These are phyloP conservation scores for Malassezia vespertilionis DNA, from an alignment of 1,284 basidiomycete species.

Conservation along the genomic window DNA sequence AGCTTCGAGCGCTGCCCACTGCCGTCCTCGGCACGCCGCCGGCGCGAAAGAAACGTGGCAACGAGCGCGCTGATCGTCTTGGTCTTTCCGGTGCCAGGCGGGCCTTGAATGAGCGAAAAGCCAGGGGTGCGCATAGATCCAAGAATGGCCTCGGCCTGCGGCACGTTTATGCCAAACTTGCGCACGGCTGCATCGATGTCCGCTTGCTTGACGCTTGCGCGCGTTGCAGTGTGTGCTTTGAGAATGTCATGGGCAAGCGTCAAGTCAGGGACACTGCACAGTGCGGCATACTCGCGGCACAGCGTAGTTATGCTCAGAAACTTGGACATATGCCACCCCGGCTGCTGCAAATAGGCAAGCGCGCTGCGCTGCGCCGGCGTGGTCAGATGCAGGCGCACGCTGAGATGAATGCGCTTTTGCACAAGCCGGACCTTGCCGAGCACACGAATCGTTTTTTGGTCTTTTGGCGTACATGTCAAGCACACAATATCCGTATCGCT, in stretches of 20 bases:
- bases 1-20: conserved; percentile 54
- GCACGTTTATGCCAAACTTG: conserved; percentile 71
- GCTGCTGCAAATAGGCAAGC: conserved; percentile 10
- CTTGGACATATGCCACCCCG: conserved; percentile 63
- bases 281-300: conserved; percentile 79
- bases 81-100: conserved; percentile 96
- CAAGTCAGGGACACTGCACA: conserved; percentile 71
- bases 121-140: conserved; percentile 63
- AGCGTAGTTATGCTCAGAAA: conserved; percentile 82
- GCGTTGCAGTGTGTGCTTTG: conserved; percentile 55
- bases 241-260: conserved; percentile 65
- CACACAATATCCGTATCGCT: conserved; percentile 13
- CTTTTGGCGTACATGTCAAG: neutral
- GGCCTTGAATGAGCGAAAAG: conserved; percentile 89
- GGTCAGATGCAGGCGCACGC: neutral
- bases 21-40: conserved; percentile 22
- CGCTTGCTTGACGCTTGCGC: conserved; percentile 51
- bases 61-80: conserved; percentile 95
- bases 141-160: conserved; percentile 81
- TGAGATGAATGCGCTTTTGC: neutral
- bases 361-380: neutral
- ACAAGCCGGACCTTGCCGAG: conserved; percentile 11
- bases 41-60: conserved; percentile 62
- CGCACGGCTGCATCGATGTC: conserved; percentile 57
- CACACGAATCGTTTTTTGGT: neutral